Conservation (phyloP, 345 rosid genomes). For the Lepidium didymum region DNA sequence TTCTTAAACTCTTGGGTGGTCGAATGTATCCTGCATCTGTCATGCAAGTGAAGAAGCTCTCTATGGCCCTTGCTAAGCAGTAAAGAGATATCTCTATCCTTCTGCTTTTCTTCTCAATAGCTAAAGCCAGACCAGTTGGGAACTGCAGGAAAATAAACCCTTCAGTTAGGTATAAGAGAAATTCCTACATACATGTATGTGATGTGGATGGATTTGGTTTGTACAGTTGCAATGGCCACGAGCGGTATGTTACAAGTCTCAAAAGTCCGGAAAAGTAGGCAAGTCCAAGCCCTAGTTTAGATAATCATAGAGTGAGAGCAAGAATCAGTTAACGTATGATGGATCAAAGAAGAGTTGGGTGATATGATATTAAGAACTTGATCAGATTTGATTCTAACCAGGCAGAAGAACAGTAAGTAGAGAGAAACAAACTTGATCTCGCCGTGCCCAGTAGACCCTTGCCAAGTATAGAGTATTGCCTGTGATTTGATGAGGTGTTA, state of each 20-base stretch:
- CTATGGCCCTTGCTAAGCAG: slow-evolving; percentile 90
- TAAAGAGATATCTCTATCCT: slow-evolving; percentile 91
- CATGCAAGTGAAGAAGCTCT: slow-evolving; percentile 84
- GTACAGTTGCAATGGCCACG: slow-evolving; percentile 77
- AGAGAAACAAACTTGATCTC: slow-evolving; percentile 91
- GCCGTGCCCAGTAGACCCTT: slow-evolving; percentile 84
- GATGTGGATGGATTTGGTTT: background rate
- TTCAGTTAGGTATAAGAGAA: background rate
- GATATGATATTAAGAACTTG: background rate
- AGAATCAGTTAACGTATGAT: background rate
- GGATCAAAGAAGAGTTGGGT: background rate
- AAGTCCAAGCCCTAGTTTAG: slow-evolving; percentile 72
- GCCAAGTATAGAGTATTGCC: slow-evolving; percentile 64
- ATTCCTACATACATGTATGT: background rate
- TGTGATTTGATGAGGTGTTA: slow-evolving; percentile 25
- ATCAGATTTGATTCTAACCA: slow-evolving; percentile 45
- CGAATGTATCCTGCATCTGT: slow-evolving; percentile 61
- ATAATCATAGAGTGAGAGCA: background rate
- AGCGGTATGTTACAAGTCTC: slow-evolving; percentile 68
- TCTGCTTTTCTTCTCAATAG: slow-evolving; percentile 90
- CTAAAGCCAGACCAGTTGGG: slow-evolving; percentile 77
- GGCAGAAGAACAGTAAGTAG: slow-evolving; percentile 83
- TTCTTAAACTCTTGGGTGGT: slow-evolving; percentile 41
- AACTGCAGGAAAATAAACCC: slow-evolving; percentile 38
- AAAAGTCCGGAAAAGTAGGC: slow-evolving; percentile 73